Evolutionary conservation across 139 green algal species (phyloP).

Genomic region (Limnomonas spitsbergensis): DNA sequence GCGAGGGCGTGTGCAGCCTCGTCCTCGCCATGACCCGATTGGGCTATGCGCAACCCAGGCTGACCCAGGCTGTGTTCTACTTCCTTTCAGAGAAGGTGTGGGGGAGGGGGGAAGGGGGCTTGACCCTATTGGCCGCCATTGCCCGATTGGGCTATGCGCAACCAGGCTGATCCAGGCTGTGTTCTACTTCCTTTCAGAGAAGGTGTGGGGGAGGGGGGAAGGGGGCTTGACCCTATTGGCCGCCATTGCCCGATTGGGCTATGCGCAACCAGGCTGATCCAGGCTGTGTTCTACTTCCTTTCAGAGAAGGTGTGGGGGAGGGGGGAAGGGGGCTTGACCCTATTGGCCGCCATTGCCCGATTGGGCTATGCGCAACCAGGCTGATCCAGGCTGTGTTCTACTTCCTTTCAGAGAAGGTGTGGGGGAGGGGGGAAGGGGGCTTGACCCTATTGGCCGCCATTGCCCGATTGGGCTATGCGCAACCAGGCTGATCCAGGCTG

Average conservation of each 20-base stretch:
- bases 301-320: not conserved
- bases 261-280: not conserved
- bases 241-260: not conserved
- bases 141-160: not conserved
- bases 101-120: not conserved
- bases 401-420: not conserved
- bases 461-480: not conserved
- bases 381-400: not conserved
- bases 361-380: not conserved
- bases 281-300: not conserved
- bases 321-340: not conserved
- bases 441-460: not conserved
- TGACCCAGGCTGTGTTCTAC: not conserved
- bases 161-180: not conserved
- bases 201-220: not conserved
- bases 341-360: not conserved
- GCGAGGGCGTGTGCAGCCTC: not conserved
- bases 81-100: not conserved
- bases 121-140: not conserved
- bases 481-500: not conserved
- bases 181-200: not conserved
- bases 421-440: not conserved
- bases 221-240: not conserved
- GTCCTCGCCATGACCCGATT: not conserved
- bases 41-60: not conserved